Evolutionary conservation across 495 filamentous ascomycete species (phyloP), one percentile per base, ranked within the genome.

Genomic region (Letharia columbiana): DNA sequence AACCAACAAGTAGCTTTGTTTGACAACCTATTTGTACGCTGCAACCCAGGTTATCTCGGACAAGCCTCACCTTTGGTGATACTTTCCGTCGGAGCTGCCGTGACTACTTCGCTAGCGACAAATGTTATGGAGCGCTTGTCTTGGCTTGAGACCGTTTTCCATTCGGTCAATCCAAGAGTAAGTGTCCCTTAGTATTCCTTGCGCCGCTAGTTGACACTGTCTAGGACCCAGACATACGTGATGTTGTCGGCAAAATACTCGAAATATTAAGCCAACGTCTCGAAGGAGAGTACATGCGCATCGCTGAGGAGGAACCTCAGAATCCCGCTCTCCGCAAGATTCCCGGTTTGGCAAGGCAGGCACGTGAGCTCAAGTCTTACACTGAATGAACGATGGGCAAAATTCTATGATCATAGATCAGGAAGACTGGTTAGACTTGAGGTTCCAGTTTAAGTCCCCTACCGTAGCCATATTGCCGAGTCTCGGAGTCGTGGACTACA

Each of bases 41-140:
- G 89, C 70, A 84, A 88, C 69, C 91, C 91, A 1, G 73, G 78
- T 6, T 95, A 89, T 73, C 75, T 96, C 64, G 79, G 77, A 13
- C 81, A 82, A n/a, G 72, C 96, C 37, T 87, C 85, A 52, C 86
- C 89, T 5, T 83, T 98, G 49, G 84, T 97, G 31, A 79, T 87
- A 9, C 83, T 98, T 35, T 96, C 92, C 0, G 87, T 95, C 42
- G 88, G 87, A 58, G 90, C 91, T 4, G 91, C 90, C 18, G 83
- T 98, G 20, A 89, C 89, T 39, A 80, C 84, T 11, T 81, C 87
- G 37, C 79, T 97, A 66, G 79, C 87, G 39, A 83, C 82, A 41
- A 83, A 88, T 69, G 67, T 89, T 42, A 69, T 76, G 52, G 80
- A 91, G 74, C 90, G 91, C 66, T 77, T 98, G 12, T 75, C 77